Evolutionary conservation across 2,329 filamentous ascomycete species (phyloP).

Genomic region (Seiridium cupressi): DNA sequence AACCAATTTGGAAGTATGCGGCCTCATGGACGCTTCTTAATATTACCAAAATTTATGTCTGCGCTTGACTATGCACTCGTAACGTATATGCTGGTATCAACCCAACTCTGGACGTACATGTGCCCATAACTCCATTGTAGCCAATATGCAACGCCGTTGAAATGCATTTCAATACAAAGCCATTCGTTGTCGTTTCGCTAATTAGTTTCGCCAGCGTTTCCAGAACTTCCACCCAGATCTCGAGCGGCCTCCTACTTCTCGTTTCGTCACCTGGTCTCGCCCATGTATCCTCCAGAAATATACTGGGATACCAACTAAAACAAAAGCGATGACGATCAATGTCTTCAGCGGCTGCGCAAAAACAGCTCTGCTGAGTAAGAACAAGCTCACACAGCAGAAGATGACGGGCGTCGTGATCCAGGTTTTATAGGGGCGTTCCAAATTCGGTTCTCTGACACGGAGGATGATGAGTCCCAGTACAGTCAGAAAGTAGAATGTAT

Average conservation of each 20-base stretch:
- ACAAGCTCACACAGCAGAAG: conserved; percentile 96
- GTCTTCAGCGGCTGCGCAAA: conserved; percentile 92
- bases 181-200: neutral
- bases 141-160: neutral
- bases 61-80: neutral
- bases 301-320: conserved; percentile 78
- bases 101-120: neutral
- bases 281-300: conserved; percentile 84
- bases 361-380: conserved; percentile 82
- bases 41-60: neutral
- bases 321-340: conserved; percentile 80
- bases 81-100: neutral
- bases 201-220: conserved; percentile 35
- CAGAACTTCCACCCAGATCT: conserved; percentile 61
- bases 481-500: conserved; percentile 95
- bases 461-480: conserved; percentile 91
- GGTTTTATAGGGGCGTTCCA: conserved; percentile 89
- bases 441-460: conserved; percentile 78
- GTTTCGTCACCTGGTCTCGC: conserved; percentile 50
- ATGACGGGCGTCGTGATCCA: conserved; percentile 98
- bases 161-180: neutral
- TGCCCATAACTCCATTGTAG: neutral
- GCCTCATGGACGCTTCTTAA: neutral
- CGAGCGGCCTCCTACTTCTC: conserved; percentile 30
- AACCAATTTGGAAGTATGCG: neutral